Percentiles rank a stretch among this genome's conserved stretches.
Conservation (phyloP, 1,139 yeast genomes). For the Geotrichum histeridarum region DNA sequence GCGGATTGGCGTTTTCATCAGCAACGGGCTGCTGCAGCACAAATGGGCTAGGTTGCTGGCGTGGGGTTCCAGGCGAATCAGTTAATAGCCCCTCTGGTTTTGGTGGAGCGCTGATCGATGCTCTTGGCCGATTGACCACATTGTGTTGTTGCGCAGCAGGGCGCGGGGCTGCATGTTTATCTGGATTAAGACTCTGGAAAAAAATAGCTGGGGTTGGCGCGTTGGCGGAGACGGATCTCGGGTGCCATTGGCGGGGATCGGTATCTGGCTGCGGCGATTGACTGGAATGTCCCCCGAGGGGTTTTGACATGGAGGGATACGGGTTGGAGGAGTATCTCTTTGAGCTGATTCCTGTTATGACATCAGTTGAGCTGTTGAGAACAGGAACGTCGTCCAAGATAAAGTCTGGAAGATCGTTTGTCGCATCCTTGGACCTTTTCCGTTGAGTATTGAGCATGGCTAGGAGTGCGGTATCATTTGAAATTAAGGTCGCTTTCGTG, state of each 20-base stretch:
- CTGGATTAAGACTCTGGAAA: background rate
- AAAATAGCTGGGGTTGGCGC: background rate
- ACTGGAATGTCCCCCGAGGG: constrained; percentile 19
- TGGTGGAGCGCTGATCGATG: too few species aligned
- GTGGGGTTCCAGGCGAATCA: background rate
- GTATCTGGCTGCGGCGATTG: constrained; percentile 5
- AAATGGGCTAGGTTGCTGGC: background rate
- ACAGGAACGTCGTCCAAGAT: constrained; percentile 35
- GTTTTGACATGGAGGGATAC: constrained; percentile 34
- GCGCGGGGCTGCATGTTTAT: too few species aligned
- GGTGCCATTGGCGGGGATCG: background rate
- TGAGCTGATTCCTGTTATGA: constrained; percentile 13
- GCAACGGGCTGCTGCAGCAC: too few species aligned
- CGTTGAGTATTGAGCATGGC: background rate
- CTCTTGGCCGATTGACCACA: too few species aligned
- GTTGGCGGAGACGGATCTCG: background rate
- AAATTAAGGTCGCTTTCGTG: too few species aligned
- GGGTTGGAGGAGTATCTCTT: constrained; percentile 29
- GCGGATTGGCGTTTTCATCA: background rate
- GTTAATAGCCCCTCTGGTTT: background rate
- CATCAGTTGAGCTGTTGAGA: constrained; percentile 16
- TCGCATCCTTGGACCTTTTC: background rate
- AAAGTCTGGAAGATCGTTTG: constrained; percentile 33
- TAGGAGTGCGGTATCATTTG: too few species aligned
- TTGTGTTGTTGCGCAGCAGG: too few species aligned